Base-by-base conservation (phyloP, 768 basidiomycete species). In the Mycena sanguinolenta region DNA sequence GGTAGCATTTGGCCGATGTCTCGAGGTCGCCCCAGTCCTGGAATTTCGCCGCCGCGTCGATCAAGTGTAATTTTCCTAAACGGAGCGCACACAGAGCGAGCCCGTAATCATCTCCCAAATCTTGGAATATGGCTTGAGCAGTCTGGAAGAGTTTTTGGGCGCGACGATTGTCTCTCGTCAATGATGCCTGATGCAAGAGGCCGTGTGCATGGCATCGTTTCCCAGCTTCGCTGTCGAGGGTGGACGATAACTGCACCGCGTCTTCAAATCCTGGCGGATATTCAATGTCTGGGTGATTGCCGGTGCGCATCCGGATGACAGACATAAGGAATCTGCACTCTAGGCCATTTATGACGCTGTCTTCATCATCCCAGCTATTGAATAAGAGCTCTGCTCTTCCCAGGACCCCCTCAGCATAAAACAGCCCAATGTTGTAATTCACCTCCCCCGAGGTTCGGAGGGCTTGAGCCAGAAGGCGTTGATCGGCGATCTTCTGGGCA, bases 191-290 rank as follows among this genome's bases (percentile, higher is more conserved):
- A 14, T 62, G 50, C 61, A 62, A 16, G n/a, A 62, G 14, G 50
- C 61, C 61, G 16, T 32, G 44, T 19, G 61, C 61, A 62, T 62
- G 30, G 21, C 61, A 62, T 32, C 61, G 61, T 62, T 62, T 62
- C n/a, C 61, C 61, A 16, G 61, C 14, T 34, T 62, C 61, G 32
- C 61, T 62, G 12, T n/a, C 5, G 46, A 62, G 61, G 8, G 61
- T 62, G 36, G 61, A 62, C n/a, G 61, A 32, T 12, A 49, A 13
- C 19, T 62, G 1, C 17, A 62, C 49, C 46, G 61, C 61, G 3
- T 62, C 61, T 62, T 62, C 61, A 52, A 62, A 62, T 12, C 61
- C 61, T 49, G 49, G 46, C 16, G 61, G 13, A 30, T 62, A 62
- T 34, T 50, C 34, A 14, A 62, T 39, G 46, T 44, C 32, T 30